A percentile compares a stretch with the other conserved stretches of the same genome.
Evolutionary conservation across 768 basidiomycete genomes (phyloP).

Genomic region (Naganishia antarctica): DNA sequence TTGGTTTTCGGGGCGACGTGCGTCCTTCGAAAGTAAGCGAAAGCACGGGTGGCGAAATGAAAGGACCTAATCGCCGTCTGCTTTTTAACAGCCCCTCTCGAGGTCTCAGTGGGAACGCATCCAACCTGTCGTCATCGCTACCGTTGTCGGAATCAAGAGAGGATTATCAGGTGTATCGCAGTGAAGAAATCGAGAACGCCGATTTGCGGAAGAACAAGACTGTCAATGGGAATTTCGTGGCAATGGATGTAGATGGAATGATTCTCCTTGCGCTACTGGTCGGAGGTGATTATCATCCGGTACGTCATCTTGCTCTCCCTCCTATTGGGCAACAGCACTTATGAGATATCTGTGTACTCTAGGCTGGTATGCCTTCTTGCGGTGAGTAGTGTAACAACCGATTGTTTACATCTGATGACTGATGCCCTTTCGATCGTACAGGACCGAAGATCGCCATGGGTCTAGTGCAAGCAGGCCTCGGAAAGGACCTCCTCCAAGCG

Average conservation of each 20-base stretch:
- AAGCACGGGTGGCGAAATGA: not conserved
- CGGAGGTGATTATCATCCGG: constrained; percentile 85
- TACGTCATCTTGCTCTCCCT: no score
- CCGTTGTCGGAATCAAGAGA: constrained; percentile 18
- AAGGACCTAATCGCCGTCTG: not conserved
- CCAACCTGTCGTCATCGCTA: constrained; percentile 9
- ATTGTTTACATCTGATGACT: not conserved
- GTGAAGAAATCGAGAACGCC: constrained; percentile 14
- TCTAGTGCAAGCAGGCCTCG: constrained; percentile 75
- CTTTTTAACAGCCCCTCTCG: constrained; percentile 4
- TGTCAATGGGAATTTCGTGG: not conserved
- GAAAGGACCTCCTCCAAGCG: constrained; percentile 62
- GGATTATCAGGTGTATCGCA: constrained; percentile 21
- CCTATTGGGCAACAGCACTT: no score
- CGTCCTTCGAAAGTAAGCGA: constrained; percentile 65
- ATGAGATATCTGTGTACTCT: no score
- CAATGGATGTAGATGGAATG: constrained; percentile 57
- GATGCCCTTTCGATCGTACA: constrained; percentile 11
- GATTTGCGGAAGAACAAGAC: constrained; percentile 10
- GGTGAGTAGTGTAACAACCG: constrained; percentile 35
- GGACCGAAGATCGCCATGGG: constrained; percentile 62
- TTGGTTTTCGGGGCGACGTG: constrained; percentile 80
- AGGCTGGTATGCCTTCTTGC: constrained; percentile 38
- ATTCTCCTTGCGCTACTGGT: constrained; percentile 77
- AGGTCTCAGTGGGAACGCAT: constrained; percentile 11